Conservation (phyloP, 2,329 filamentous ascomycete genomes). For the Huntiella bhutanensis region DNA sequence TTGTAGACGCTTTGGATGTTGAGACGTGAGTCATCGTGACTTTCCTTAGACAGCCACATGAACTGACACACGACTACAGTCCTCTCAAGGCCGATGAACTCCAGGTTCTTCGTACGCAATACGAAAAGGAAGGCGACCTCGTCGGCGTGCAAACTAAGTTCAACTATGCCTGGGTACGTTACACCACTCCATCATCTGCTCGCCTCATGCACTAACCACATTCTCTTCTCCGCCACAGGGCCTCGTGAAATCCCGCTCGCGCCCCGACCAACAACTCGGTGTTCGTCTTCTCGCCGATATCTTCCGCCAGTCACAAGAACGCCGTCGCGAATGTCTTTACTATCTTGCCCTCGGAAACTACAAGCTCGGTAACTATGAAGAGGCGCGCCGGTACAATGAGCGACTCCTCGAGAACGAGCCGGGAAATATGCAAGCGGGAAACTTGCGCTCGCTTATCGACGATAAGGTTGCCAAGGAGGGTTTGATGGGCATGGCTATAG, state of each 20-base stretch:
- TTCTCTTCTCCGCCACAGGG: constrained; percentile 34
- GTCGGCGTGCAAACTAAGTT: constrained; percentile 97
- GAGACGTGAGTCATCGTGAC: constrained; percentile 48
- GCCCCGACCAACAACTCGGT: constrained; percentile 80
- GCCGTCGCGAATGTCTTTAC: constrained; percentile 92
- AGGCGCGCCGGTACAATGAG: constrained; percentile 89
- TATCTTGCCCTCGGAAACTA: constrained; percentile 95
- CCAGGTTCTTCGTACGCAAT: constrained; percentile 79
- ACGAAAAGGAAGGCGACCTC: constrained; percentile 93
- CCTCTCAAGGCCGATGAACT: constrained; percentile 84
- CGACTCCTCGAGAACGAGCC: constrained; percentile 79
- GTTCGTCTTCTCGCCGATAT: constrained; percentile 90
- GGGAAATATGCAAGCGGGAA: constrained; percentile 73
- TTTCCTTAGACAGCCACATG: background rate
- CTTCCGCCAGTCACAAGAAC: constrained; percentile 82
- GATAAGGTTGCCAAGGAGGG: constrained; percentile 94
- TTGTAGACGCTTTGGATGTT: constrained; percentile 81
- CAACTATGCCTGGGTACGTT: constrained; percentile 90
- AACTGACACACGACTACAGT: constrained; percentile 26
- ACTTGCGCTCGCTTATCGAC: constrained; percentile 74
- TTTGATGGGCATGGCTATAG: constrained; percentile 80
- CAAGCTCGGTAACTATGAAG: constrained; percentile 94
- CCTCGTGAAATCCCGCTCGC: constrained; percentile 76
- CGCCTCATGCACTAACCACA: background rate
- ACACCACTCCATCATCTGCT: background rate